Evolutionary conservation across 768 basidiomycete species (phyloP).

Genomic region (Sarcodon aspratus): DNA sequence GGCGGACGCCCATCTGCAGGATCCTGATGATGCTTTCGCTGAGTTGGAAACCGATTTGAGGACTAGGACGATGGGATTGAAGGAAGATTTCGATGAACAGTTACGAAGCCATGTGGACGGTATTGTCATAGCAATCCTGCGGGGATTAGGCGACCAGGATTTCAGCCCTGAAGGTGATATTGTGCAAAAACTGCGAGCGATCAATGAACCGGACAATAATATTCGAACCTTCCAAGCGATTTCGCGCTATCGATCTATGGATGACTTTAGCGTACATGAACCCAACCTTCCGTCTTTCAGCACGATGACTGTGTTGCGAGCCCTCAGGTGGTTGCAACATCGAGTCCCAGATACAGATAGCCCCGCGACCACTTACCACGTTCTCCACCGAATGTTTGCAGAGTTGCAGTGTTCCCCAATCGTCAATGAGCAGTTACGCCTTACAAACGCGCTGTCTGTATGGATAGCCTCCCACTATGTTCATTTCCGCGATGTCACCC

Average conservation of each 20-base stretch:
- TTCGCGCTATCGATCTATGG: constrained; percentile 36
- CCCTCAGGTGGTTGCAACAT: constrained; percentile 48
- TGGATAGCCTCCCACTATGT: constrained; percentile 54
- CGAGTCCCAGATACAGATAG: constrained; percentile 29
- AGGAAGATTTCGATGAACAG: constrained; percentile 21
- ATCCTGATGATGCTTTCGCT: constrained; percentile 7
- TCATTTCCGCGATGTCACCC: constrained; percentile 42
- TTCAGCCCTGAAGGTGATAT: constrained; percentile 41
- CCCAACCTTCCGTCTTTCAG: constrained; percentile 58
- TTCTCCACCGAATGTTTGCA: constrained; percentile 62
- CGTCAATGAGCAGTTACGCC: constrained; percentile 74
- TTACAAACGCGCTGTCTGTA: constrained; percentile 61
- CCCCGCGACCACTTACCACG: constrained; percentile 64
- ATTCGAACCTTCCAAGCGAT: constrained; percentile 37
- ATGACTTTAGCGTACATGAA: constrained; percentile 40
- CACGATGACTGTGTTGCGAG: constrained; percentile 36
- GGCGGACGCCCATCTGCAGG: constrained; percentile 20
- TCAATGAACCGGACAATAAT: constrained; percentile 23
- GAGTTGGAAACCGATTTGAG: constrained; percentile 25
- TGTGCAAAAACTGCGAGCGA: constrained; percentile 25
- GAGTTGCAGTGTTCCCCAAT: constrained; percentile 55
- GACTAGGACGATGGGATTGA: constrained; percentile 18
- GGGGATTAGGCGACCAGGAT: constrained; percentile 60
- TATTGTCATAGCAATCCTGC: constrained; percentile 47
- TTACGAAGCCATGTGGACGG: constrained; percentile 38